Conservation (phyloP, 306 rosid genomes). For the Cajanus cajan region DNA sequence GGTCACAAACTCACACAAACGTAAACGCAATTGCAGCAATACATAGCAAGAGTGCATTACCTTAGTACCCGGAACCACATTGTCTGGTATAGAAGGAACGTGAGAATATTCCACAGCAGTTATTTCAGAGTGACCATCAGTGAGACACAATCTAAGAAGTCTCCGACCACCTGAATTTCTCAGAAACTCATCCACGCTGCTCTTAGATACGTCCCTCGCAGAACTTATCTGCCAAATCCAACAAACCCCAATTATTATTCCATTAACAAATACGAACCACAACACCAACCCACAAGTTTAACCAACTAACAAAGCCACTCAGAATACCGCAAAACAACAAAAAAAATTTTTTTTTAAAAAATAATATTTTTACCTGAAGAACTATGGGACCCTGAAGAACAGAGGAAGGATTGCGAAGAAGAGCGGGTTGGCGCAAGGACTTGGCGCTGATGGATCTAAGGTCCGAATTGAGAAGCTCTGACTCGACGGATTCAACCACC, state of each 20-base stretch:
- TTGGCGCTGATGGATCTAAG: constrained; percentile 61
- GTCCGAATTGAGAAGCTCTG: constrained; percentile 73
- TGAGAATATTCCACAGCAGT: constrained; percentile 71
- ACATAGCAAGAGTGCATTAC: constrained; percentile 35
- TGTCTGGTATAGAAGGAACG: constrained; percentile 56
- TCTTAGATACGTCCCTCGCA: constrained; percentile 64
- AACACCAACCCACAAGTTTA: not conserved
- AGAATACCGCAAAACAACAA: not conserved
- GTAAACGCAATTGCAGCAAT: not conserved
- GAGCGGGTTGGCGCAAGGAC: constrained; percentile 63
- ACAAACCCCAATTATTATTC: not conserved
- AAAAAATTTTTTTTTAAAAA: not conserved
- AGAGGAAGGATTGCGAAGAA: constrained; percentile 55
- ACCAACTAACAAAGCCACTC: not conserved
- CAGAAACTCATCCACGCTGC: constrained; percentile 51
- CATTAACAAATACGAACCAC: not conserved
- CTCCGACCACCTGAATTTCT: constrained; percentile 48
- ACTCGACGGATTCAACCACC: constrained; percentile 48
- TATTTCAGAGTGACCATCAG: constrained; percentile 79
- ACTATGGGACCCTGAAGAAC: constrained; percentile 68
- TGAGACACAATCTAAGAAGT: constrained; percentile 64
- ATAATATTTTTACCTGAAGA: constrained; percentile 58
- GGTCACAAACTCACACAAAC: not conserved
- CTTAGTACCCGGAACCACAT: constrained; percentile 85
- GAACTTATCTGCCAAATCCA: constrained; percentile 62